These are phyloP conservation scores for Ambrosia trifida DNA, from an alignment of 129 eudicot genomes.

Conservation along the genomic window DNA sequence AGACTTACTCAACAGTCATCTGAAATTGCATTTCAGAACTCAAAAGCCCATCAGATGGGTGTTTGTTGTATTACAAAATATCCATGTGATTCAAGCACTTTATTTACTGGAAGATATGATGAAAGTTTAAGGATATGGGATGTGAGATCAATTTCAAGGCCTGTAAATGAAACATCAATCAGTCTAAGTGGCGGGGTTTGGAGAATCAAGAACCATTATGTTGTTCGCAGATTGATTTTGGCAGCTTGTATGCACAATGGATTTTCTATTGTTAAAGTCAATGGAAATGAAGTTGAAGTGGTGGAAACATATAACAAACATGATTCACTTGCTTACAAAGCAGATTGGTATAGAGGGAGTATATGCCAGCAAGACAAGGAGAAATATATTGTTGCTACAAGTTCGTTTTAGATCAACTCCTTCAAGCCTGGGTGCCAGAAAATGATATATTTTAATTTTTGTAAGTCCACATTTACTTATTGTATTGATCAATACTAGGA, in stretches of 20 bases:
- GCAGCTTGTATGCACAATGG: constrained; percentile 97
- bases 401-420: constrained; percentile 82
- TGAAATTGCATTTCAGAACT: constrained; percentile 61
- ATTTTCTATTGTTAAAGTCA: constrained; percentile 65
- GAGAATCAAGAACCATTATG: constrained; percentile 83
- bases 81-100: constrained; percentile 48
- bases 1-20: constrained; percentile 63
- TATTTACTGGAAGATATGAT: constrained; percentile 83
- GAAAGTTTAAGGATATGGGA: constrained; percentile 81
- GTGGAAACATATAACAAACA: constrained; percentile 59
- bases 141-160: constrained; percentile 65
- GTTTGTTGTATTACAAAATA: constrained; percentile 84
- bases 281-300: constrained; percentile 40
- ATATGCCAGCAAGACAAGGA: constrained; percentile 33
- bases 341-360: constrained; percentile 76
- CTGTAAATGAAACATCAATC: constrained; percentile 64
- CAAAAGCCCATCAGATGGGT: constrained; percentile 78
- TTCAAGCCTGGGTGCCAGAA: constrained; percentile 72
- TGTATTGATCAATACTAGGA: constrained; percentile 19
- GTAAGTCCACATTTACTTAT: not conserved
- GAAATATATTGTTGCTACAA: constrained; percentile 58
- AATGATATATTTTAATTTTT: constrained; percentile 32
- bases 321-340: constrained; percentile 85
- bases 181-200: constrained; percentile 89
- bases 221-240: constrained; percentile 49